phyloP scores from a whole-genome alignment of 2,329 filamentous ascomycete genomes.

The Sclerotinia glacialis region DNA sequence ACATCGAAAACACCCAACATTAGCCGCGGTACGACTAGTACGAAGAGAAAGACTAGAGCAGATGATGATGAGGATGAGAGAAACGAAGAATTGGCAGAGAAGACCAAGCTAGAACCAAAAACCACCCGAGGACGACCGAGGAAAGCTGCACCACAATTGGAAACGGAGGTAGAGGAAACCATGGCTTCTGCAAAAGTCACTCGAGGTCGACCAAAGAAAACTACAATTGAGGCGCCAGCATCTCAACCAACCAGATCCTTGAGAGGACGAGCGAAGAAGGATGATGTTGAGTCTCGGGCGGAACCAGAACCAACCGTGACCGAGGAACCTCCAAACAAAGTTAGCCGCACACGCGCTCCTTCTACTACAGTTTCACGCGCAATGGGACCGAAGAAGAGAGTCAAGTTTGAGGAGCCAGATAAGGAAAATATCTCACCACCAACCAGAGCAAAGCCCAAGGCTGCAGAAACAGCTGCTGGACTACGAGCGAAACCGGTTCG shows the following conservation, averaged over 20 bases:
- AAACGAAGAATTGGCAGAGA: conserved; percentile 31
- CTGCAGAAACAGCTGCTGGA: conserved; percentile 40
- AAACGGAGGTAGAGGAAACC: conserved; percentile 31
- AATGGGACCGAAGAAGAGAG: conserved; percentile 55
- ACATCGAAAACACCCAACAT: conserved; percentile 44
- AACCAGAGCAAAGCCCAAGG: conserved; percentile 42
- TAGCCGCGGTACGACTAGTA: conserved; percentile 36
- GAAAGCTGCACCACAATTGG: conserved; percentile 41
- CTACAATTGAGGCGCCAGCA: conserved; percentile 28
- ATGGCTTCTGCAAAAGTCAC: conserved; percentile 40
- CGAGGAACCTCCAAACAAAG: conserved; percentile 42
- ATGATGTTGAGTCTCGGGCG: conserved; percentile 30
- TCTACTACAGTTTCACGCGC: conserved; percentile 43
- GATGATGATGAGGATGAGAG: conserved; percentile 43
- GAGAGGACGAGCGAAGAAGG: conserved; percentile 37
- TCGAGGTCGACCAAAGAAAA: conserved; percentile 48
- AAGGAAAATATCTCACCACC: conserved; percentile 59
- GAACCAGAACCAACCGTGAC: conserved; percentile 29
- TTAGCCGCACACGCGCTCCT: conserved; percentile 41
- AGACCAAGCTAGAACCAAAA: conserved; percentile 38
- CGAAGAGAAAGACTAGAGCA: conserved; percentile 54
- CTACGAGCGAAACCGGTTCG: conserved; percentile 50
- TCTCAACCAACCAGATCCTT: conserved; percentile 28
- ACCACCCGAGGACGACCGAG: conserved; percentile 48
- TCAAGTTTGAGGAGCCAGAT: conserved; percentile 60